phyloP scores from a whole-genome alignment of 192 early-diverging fungal genomes.

The Podila clonocystis region DNA sequence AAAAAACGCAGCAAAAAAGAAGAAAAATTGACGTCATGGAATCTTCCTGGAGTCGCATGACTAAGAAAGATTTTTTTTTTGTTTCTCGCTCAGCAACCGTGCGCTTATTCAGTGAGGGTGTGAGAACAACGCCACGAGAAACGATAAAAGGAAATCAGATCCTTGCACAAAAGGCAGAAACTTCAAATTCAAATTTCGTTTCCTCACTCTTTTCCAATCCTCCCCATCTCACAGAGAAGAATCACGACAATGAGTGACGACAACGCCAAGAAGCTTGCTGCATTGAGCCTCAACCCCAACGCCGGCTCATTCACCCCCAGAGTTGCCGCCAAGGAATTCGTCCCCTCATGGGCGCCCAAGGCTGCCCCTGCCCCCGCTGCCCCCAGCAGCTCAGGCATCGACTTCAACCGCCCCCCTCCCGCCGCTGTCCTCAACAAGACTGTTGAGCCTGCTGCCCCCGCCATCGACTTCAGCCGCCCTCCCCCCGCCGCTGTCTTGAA shows the following conservation, averaged over 20 bases:
- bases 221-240: constrained; percentile 1
- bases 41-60: too few relatives aligned
- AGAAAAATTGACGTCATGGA: too few relatives aligned
- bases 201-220: constrained; percentile 3
- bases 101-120: too few relatives aligned
- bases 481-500: constrained; percentile 41
- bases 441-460: constrained; percentile 26
- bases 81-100: too few relatives aligned
- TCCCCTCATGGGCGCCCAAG: constrained; percentile 67
- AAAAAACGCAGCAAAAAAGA: too few relatives aligned
- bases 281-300: constrained; percentile 69
- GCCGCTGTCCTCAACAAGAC: constrained; percentile 45
- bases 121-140: too few relatives aligned
- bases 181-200: too few relatives aligned
- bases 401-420: constrained; percentile 38
- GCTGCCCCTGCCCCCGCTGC: constrained; percentile 55
- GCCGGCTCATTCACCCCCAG: constrained; percentile 76
- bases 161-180: too few relatives aligned
- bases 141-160: too few relatives aligned
- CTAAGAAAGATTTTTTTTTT: too few relatives aligned
- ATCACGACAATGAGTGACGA: constrained; percentile 42
- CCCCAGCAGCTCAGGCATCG: constrained; percentile 14
- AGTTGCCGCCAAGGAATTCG: constrained; percentile 75
- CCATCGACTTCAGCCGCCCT: constrained; percentile 35
- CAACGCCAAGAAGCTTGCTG: constrained; percentile 54